Evolutionary conservation across 176 grass and related monocot genomes (phyloP).

Genomic region (Aegilops speltoides): DNA sequence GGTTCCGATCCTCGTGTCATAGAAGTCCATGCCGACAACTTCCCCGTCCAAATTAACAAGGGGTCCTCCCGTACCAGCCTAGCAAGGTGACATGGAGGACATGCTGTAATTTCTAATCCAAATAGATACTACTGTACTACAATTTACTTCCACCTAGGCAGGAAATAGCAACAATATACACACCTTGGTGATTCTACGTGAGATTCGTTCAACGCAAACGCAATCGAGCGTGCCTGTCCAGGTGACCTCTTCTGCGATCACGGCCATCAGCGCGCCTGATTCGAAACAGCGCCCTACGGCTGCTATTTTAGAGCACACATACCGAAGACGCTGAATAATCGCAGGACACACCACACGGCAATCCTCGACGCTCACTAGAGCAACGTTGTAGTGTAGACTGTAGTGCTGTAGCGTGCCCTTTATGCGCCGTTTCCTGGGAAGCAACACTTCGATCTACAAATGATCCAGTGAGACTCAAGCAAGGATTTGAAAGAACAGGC

Average conservation of each 20-base stretch:
- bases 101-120: background rate
- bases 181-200: conserved; percentile 16
- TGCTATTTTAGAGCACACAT: background rate
- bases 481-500: background rate
- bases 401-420: background rate
- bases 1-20: conserved; percentile 6
- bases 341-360: background rate
- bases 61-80: conserved; percentile 25
- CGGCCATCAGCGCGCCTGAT: conserved; percentile 5
- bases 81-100: background rate
- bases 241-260: too few species aligned
- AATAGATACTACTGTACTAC: background rate
- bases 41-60: conserved; percentile 12
- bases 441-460: conserved; percentile 11
- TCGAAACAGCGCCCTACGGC: background rate
- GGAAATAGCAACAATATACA: too few species aligned
- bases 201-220: background rate
- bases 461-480: background rate
- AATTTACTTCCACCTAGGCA: too few species aligned
- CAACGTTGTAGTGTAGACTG: background rate
- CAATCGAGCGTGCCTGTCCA: background rate
- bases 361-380: conserved; percentile 6
- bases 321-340: background rate
- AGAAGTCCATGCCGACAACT: conserved; percentile 3
- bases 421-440: background rate